Percentiles rank a stretch among this genome's conserved stretches.
These are phyloP conservation scores for Coniochaeta pulveracea DNA, from an alignment of 2,329 filamentous ascomycete genomes.

Conservation along the genomic window DNA sequence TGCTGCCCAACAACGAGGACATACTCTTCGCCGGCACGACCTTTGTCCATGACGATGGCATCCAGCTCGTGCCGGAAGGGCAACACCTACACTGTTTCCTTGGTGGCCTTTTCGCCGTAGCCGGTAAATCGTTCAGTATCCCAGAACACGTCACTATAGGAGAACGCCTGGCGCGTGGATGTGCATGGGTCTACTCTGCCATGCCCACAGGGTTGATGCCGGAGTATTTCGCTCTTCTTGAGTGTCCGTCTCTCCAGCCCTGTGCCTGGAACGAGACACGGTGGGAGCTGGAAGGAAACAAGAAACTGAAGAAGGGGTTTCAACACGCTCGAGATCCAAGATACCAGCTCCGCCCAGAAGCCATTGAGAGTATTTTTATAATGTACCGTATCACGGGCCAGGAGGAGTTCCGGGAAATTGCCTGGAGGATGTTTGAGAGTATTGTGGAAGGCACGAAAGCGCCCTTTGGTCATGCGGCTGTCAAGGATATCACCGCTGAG, in stretches of 20 bases:
- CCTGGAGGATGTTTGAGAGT: slow-evolving; percentile 37
- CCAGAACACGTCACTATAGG: slow-evolving; percentile 33
- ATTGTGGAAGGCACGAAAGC: background rate
- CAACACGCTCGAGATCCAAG: slow-evolving; percentile 38
- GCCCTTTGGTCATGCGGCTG: background rate
- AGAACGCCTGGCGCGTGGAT: slow-evolving; percentile 37
- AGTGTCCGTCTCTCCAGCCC: slow-evolving; percentile 23
- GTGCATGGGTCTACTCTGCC: slow-evolving; percentile 45
- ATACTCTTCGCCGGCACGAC: slow-evolving; percentile 49
- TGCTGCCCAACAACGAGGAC: slow-evolving; percentile 48
- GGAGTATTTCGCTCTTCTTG: slow-evolving; percentile 35
- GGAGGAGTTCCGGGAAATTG: slow-evolving; percentile 33
- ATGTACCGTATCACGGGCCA: slow-evolving; percentile 40
- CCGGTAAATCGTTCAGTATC: slow-evolving; percentile 30
- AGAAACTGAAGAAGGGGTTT: slow-evolving; percentile 46
- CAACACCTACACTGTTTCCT: slow-evolving; percentile 36
- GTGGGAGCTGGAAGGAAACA: slow-evolving; percentile 28
- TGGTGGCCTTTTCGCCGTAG: slow-evolving; percentile 35
- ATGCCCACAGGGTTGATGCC: slow-evolving; percentile 49
- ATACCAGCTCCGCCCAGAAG: slow-evolving; percentile 30
- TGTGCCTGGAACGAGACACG: slow-evolving; percentile 23
- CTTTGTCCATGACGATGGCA: slow-evolving; percentile 12
- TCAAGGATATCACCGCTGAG: background rate
- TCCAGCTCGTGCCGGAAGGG: slow-evolving; percentile 19
- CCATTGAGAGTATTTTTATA: slow-evolving; percentile 30